Conservation (phyloP, 1,284 basidiomycete genomes). For the Leccinum fallax region DNA sequence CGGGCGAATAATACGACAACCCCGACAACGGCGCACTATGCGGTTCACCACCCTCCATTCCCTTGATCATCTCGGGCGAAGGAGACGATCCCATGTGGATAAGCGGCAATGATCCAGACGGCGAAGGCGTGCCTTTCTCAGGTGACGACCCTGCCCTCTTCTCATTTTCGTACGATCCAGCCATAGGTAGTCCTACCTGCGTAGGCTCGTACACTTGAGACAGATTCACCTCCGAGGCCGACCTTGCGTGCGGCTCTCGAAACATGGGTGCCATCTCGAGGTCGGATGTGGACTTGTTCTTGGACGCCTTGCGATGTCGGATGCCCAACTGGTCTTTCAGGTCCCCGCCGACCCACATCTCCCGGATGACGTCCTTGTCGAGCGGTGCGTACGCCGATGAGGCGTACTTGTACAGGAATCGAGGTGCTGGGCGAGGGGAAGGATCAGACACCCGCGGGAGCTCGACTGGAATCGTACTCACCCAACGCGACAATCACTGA, state of each 20-base stretch:
- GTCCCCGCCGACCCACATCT: slow-evolving; percentile 86
- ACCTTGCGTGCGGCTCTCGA: slow-evolving; percentile 60
- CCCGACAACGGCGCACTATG: not conserved
- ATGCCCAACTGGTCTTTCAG: slow-evolving; percentile 84
- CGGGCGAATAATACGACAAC: slow-evolving; percentile 71
- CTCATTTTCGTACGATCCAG: slow-evolving; percentile 14
- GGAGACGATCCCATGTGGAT: slow-evolving; percentile 18
- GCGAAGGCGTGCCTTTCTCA: not conserved
- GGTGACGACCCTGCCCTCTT: slow-evolving; percentile 7
- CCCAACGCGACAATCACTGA: slow-evolving; percentile 73
- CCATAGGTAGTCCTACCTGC: slow-evolving; percentile 30
- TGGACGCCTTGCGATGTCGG: slow-evolving; percentile 53
- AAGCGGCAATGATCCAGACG: slow-evolving; percentile 2
- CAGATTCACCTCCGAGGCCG: slow-evolving; percentile 55
- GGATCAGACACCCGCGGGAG: slow-evolving; percentile 19
- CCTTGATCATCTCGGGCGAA: not conserved
- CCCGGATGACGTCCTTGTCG: slow-evolving; percentile 86
- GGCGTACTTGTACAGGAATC: slow-evolving; percentile 73
- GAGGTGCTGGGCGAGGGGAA: slow-evolving; percentile 55
- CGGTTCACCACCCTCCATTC: not conserved
- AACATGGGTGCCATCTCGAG: slow-evolving; percentile 72
- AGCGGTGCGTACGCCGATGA: slow-evolving; percentile 68
- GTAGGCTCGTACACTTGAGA: slow-evolving; percentile 47
- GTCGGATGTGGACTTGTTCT: slow-evolving; percentile 34
- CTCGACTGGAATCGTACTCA: slow-evolving; percentile 35